Base-by-base conservation (phyloP, 495 filamentous ascomycete species). In the Podospora anserina region DNA sequence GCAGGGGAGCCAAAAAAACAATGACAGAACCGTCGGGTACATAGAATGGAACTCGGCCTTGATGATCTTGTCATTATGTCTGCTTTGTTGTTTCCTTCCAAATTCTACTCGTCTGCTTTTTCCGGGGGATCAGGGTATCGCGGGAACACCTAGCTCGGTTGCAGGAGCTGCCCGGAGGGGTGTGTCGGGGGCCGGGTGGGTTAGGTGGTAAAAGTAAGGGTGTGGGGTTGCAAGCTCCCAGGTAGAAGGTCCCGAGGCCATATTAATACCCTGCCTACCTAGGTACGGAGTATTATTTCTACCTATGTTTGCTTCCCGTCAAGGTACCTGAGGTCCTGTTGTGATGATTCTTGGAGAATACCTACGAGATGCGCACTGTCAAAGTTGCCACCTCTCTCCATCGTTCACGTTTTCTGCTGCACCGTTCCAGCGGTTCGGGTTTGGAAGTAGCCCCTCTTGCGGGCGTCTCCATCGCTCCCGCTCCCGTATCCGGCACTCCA, bases 401-500 rank as follows among this genome's bases (percentile, higher is more conserved):
- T 49, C 39, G 15, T 49, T 49, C 39, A 49, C 2, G 2, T 13
- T 13, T 49, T 49, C 39, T 49, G 39, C 13, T 49, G 39, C 39
- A 49, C 59, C 26, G 68, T 63, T 64, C 68, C 68, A 57, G 27
- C 26, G 49, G 60, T 11, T 30, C 32, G 68, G 68, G 59, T 70
- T 61, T 44, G 59, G 26, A 39, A 63, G 23, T 58, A 55, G 44
- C 34, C 34, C 63, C 39, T 54, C 65, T 66, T 56, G 44, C 59
- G n/a, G 49, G 49, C 59, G 66, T 39, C 54, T 63, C 64, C 64
- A 32, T 61, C 60, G 60, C 61, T 70, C 68, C 68, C 65, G 68
- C 64, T 70, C 68, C 68, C 68, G 68, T 70, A 63, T 66, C 68
- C 64, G 60, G 64, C 28, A 59, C 61, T 56, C 59, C 59, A 61